A percentile compares a stretch with the other conserved stretches of the same genome.
Conservation (phyloP, 345 rosid species). For the Lepidium africanum region DNA sequence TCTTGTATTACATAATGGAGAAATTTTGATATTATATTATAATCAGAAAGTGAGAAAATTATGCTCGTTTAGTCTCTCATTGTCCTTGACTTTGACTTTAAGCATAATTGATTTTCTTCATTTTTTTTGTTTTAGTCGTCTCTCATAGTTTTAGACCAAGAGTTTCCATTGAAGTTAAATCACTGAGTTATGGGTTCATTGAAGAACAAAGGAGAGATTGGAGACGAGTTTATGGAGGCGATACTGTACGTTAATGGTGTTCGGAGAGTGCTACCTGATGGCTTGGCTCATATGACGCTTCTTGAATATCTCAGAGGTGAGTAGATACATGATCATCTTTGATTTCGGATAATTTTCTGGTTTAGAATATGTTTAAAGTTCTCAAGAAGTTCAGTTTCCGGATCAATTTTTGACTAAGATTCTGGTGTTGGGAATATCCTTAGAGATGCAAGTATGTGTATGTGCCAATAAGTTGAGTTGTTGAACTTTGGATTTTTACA, state of each 20-base stretch:
- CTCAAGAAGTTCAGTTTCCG: too few relatives aligned
- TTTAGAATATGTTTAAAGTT: too few relatives aligned
- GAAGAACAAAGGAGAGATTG: conserved; percentile 34
- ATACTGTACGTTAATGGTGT: conserved; percentile 76
- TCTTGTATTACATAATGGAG: neutral
- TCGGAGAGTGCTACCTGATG: conserved; percentile 73
- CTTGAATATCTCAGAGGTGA: conserved; percentile 89
- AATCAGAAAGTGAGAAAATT: neutral
- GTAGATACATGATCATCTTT: neutral
- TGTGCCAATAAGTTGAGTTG: neutral
- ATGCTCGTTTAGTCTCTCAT: neutral
- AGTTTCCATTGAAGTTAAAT: neutral
- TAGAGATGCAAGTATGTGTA: neutral
- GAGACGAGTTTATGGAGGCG: conserved; percentile 42
- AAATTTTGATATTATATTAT: neutral
- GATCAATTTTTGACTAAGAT: neutral
- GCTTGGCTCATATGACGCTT: conserved; percentile 84
- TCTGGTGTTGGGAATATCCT: neutral
- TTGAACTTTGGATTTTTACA: neutral
- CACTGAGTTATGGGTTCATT: conserved; percentile 43
- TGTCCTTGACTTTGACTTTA: neutral
- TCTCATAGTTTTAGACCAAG: neutral
- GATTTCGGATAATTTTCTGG: neutral
- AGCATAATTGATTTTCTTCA: neutral
- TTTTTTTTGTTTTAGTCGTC: neutral